Evolutionary conservation across 2,329 filamentous ascomycete genomes (phyloP).

Genomic region (Exophiala alcalophila): DNA sequence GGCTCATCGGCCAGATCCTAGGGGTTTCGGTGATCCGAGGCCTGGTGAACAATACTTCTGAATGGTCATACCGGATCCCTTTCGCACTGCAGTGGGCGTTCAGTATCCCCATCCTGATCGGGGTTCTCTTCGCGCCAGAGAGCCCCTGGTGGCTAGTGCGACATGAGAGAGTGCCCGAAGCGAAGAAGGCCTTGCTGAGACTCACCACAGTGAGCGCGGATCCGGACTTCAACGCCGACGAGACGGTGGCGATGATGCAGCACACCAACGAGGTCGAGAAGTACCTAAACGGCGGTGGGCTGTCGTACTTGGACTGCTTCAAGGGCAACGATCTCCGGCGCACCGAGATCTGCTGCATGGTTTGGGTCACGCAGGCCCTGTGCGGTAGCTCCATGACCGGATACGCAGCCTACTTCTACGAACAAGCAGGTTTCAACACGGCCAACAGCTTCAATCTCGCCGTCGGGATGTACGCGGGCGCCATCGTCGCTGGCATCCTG

Average conservation of each 20-base stretch:
- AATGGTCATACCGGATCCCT: conserved; percentile 53
- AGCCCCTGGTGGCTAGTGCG: conserved; percentile 53
- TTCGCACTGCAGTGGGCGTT: conserved; percentile 55
- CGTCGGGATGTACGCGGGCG: conserved; percentile 40
- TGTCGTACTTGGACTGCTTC: conserved; percentile 40
- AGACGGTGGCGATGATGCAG: conserved; percentile 55
- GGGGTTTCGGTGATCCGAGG: conserved; percentile 48
- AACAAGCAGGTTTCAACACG: conserved; percentile 38
- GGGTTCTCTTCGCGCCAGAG: conserved; percentile 48
- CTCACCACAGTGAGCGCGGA: conserved; percentile 39
- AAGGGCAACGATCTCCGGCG: conserved; percentile 36
- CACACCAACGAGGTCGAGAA: conserved; percentile 52
- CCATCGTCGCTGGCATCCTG: conserved; percentile 34
- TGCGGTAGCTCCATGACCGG: conserved; percentile 35
- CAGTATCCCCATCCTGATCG: conserved; percentile 46
- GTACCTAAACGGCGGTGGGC: conserved; percentile 30
- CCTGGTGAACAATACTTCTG: conserved; percentile 38
- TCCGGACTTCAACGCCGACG: conserved; percentile 46
- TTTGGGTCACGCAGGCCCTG: conserved; percentile 35
- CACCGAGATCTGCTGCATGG: conserved; percentile 36
- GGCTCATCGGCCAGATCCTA: conserved; percentile 56
- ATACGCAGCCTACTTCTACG: conserved; percentile 36
- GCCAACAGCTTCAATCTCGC: conserved; percentile 38
- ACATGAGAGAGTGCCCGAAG: conserved; percentile 40
- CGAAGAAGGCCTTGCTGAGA: conserved; percentile 41